Conservation (phyloP, 2,329 filamentous ascomycete species). For the Graphiopsis chlorocephala region DNA sequence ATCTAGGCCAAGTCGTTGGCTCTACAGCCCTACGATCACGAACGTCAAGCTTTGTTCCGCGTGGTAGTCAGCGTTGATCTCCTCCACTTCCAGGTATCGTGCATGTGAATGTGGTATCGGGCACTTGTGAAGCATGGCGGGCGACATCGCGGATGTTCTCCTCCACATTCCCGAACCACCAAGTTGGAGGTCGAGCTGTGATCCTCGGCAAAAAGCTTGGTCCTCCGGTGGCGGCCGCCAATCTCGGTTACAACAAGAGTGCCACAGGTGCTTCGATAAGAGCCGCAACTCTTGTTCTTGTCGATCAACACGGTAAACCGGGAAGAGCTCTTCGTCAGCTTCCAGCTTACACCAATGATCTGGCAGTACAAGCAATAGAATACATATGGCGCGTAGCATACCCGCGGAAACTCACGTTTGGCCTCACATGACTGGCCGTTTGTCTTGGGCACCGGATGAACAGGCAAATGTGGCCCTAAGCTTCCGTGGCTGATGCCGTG, state of each 20-base stretch:
- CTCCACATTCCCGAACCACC: not conserved
- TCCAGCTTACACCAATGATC: not conserved
- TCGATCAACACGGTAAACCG: not conserved
- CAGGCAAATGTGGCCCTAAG: not conserved
- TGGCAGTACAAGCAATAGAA: not conserved
- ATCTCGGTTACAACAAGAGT: not conserved
- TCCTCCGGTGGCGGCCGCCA: not conserved
- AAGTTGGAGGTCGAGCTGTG: not conserved
- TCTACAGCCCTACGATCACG: not conserved
- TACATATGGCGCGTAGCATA: not conserved
- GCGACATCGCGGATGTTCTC: not conserved
- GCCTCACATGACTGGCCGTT: not conserved
- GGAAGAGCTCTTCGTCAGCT: not conserved
- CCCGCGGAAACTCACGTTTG: not conserved
- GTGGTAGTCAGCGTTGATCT: not conserved
- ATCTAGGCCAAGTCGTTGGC: not conserved
- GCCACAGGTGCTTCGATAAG: not conserved
- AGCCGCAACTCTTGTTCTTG: not conserved
- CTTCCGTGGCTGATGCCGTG: not conserved
- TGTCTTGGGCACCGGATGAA: not conserved
- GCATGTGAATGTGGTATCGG: not conserved
- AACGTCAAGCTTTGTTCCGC: not conserved
- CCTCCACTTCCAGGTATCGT: not conserved
- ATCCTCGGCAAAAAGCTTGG: not conserved
- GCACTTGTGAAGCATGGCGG: not conserved